Percentiles rank a stretch among this genome's conserved stretches.
phyloP scores from a whole-genome alignment of 2,329 filamentous ascomycete genomes.

The Dothistroma septosporum region DNA sequence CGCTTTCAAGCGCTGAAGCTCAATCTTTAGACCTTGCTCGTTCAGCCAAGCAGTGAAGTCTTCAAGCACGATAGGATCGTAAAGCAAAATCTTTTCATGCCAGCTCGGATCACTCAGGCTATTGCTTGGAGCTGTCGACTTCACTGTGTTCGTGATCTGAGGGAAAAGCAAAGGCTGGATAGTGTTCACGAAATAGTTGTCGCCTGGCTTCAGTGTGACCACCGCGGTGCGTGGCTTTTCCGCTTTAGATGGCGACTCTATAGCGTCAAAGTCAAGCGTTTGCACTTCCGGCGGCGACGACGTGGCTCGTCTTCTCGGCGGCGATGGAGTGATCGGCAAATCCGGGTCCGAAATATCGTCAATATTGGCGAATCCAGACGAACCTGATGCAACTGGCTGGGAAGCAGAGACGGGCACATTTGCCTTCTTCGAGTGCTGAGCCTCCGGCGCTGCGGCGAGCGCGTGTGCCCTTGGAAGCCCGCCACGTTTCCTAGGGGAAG shows the following conservation, averaged over 20 bases:
- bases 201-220: conserved; percentile 23
- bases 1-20: conserved; percentile 13
- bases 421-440: not conserved
- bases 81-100: conserved; percentile 91
- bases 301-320: conserved; percentile 29
- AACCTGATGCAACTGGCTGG: conserved; percentile 13
- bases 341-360: conserved; percentile 36
- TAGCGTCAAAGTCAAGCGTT: conserved; percentile 21
- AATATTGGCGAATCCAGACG: conserved; percentile 25
- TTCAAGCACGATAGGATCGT: conserved; percentile 84
- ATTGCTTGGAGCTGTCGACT: conserved; percentile 39
- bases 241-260: conserved; percentile 13
- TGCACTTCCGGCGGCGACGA: conserved; percentile 22
- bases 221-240: conserved; percentile 2
- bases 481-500: conserved; percentile 14
- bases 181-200: conserved; percentile 32
- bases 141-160: conserved; percentile 49
- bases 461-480: conserved; percentile 13
- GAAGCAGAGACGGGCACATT: conserved; percentile 11
- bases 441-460: not conserved
- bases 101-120: conserved; percentile 57
- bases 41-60: conserved; percentile 83
- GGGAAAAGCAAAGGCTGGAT: conserved; percentile 39
- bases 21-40: conserved; percentile 25
- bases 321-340: conserved; percentile 29